Evolutionary conservation across 225 moss, liverwort and hornwort species (phyloP), one percentile per base, ranked within the genome.

Genomic region (Asterella californica): DNA sequence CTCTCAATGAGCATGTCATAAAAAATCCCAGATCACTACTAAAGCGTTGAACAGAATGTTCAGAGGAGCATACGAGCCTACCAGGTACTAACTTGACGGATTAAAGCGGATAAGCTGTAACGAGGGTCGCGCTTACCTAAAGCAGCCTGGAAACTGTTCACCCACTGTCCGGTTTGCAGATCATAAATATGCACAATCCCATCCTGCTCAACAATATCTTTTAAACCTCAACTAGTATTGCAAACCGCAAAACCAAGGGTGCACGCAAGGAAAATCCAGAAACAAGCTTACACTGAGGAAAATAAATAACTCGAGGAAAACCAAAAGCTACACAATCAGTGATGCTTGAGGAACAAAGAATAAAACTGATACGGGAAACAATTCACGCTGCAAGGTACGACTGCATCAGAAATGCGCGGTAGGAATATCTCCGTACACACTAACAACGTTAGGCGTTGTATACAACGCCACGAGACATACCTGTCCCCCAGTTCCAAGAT

Each of bases 401-500:
- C 30, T 63, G 17, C 33, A 65, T 14, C 65, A 33, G 10, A 33
- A 65, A 29, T 65, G 32, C 32, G 4, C 33, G 15, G 33, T 24
- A 18, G 57, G 10, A 5, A 19, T 57, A 57, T 21, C 6, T 57
- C 10, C 5, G n/a, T n/a, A n/a, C n/a, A n/a, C n/a, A n/a, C n/a
- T 14, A 17, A 33, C 29, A n/a, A 4, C 15, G 57, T 21, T 1
- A 14, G 17, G 10, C 4, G 2, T 4, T 65, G 22, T 32, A 9
- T 65, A 32, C 71, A 71, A n/a, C 25, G 36, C 47, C 46, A 27
- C 29, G 7, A 74, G 53, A 27, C 70, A 48, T 77, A 96, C 96
- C 91, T 95, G 95, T 64, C 99, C 99, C 75, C 99, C 99, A 77
- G 95, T 94, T 76, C 90, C 99, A 46, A 99, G 84, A 86, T 93